Evolutionary conservation across 2,329 filamentous ascomycete genomes (phyloP).

Genomic region (Rhinocladiella similis): DNA sequence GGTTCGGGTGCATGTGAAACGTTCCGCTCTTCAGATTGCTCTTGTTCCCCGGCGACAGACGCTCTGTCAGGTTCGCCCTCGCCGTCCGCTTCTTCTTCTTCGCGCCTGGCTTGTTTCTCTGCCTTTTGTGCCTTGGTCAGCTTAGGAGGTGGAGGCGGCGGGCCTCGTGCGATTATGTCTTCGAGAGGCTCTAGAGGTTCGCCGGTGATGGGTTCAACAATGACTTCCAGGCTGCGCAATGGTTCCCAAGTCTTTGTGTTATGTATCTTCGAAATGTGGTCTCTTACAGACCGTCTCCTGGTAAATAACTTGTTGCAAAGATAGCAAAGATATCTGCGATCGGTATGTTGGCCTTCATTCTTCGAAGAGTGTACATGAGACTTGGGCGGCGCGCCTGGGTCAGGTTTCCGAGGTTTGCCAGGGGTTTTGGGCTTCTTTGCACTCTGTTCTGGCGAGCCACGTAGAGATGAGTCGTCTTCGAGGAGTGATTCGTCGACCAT

Average conservation of each 20-base stretch:
- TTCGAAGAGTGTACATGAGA: conserved; percentile 30
- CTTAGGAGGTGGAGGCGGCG: conserved; percentile 25
- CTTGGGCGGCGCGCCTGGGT: conserved; percentile 16
- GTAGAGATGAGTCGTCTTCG: conserved; percentile 1
- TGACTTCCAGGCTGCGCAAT: conserved; percentile 27
- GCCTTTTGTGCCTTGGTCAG: conserved; percentile 16
- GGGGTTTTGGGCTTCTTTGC: conserved; percentile 21
- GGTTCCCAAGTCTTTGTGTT: conserved; percentile 30
- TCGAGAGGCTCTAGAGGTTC: conserved; percentile 29
- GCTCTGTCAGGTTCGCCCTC: conserved; percentile 6
- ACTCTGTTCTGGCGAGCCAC: conserved; percentile 4
- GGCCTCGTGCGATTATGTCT: conserved; percentile 28
- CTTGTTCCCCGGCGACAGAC: neutral
- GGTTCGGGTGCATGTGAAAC: neutral
- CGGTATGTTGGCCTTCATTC: conserved; percentile 31
- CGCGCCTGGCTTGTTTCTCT: conserved; percentile 12
- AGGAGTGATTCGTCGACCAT: conserved; percentile 10
- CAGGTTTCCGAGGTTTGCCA: conserved; percentile 23
- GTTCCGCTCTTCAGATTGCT: neutral
- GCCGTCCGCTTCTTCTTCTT: conserved; percentile 4
- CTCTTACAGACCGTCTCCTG: conserved; percentile 28
- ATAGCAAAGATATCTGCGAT: conserved; percentile 31
- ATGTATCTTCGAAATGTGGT: conserved; percentile 31
- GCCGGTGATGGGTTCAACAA: conserved; percentile 27
- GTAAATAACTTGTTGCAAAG: conserved; percentile 31